Conservation (phyloP, 2,329 filamentous ascomycete species). For the Trichoderma sp. region DNA sequence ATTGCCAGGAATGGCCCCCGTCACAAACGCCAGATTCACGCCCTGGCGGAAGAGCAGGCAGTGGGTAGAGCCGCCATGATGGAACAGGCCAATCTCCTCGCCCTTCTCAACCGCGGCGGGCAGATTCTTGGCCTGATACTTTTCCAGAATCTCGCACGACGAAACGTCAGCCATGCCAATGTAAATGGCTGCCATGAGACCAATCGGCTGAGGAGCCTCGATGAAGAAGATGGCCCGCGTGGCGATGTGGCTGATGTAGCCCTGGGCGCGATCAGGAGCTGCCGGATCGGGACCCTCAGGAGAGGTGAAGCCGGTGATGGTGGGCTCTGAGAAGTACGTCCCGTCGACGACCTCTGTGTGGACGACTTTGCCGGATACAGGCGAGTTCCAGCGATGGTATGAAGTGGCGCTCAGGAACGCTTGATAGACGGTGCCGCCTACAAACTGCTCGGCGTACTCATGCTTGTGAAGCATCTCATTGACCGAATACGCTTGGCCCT, state of each 20-base stretch:
- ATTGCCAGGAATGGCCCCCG: constrained; percentile 28
- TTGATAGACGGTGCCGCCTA: constrained; percentile 66
- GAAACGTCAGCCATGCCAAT: constrained; percentile 74
- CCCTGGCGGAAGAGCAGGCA: constrained; percentile 63
- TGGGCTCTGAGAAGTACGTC: constrained; percentile 63
- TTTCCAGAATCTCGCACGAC: constrained; percentile 57
- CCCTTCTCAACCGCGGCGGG: constrained; percentile 52
- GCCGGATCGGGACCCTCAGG: constrained; percentile 31
- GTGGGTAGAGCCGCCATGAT: constrained; percentile 68
- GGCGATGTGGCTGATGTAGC: constrained; percentile 64
- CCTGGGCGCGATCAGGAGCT: constrained; percentile 49
- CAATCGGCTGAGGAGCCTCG: constrained; percentile 66
- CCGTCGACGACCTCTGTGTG: constrained; percentile 58
- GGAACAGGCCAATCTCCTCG: constrained; percentile 72
- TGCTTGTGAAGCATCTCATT: constrained; percentile 61
- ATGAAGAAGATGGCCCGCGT: constrained; percentile 69
- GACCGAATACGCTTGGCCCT: constrained; percentile 64
- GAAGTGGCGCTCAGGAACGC: constrained; percentile 64
- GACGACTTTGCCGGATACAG: constrained; percentile 59
- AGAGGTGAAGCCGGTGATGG: constrained; percentile 26
- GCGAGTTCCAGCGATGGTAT: constrained; percentile 70
- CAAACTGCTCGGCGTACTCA: constrained; percentile 51
- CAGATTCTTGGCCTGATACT: constrained; percentile 23
- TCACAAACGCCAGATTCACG: constrained; percentile 44
- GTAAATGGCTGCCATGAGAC: constrained; percentile 67